Conservation (phyloP, 805 yeast genomes). For the Peterozyma toletana region DNA sequence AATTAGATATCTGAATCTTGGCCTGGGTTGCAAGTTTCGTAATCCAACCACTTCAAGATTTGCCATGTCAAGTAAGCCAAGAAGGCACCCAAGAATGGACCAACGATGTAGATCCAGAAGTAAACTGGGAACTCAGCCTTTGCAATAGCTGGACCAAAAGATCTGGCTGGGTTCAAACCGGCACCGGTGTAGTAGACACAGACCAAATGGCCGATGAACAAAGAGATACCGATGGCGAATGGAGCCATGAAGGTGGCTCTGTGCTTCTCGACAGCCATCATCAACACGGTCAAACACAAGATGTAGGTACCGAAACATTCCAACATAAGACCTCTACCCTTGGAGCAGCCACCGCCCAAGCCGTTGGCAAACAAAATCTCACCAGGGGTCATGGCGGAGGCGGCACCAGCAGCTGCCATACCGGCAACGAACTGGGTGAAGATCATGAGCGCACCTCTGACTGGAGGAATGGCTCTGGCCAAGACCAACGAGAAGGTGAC, state of each 20-base stretch:
- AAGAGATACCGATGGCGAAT: constrained; percentile 72
- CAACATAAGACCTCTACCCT: constrained; percentile 67
- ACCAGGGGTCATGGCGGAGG: constrained; percentile 81
- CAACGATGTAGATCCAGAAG: constrained; percentile 93
- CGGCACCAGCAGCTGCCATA: constrained; percentile 90
- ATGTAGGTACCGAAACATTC: constrained; percentile 77
- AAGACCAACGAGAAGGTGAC: constrained; percentile 70
- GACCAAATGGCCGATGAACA: constrained; percentile 76
- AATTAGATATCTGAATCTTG: constrained; percentile 43
- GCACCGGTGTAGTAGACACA: constrained; percentile 85
- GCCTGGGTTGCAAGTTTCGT: constrained; percentile 64
- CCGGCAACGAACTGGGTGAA: constrained; percentile 74
- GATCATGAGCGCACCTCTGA: constrained; percentile 61
- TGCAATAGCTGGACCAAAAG: constrained; percentile 79
- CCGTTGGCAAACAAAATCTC: constrained; percentile 61
- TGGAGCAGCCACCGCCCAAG: constrained; percentile 66
- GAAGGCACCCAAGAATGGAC: constrained; percentile 68
- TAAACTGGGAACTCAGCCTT: constrained; percentile 66
- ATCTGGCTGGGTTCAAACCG: constrained; percentile 87
- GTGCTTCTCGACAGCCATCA: constrained; percentile 80
- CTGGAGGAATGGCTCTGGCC: constrained; percentile 66
- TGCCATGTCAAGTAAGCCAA: constrained; percentile 66
- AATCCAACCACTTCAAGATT: constrained; percentile 55
- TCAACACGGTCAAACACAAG: constrained; percentile 68
- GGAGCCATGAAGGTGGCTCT: constrained; percentile 76